Base-by-base conservation (phyloP, 495 filamentous ascomycete genomes). In the Astrothelium macrocarpum region DNA sequence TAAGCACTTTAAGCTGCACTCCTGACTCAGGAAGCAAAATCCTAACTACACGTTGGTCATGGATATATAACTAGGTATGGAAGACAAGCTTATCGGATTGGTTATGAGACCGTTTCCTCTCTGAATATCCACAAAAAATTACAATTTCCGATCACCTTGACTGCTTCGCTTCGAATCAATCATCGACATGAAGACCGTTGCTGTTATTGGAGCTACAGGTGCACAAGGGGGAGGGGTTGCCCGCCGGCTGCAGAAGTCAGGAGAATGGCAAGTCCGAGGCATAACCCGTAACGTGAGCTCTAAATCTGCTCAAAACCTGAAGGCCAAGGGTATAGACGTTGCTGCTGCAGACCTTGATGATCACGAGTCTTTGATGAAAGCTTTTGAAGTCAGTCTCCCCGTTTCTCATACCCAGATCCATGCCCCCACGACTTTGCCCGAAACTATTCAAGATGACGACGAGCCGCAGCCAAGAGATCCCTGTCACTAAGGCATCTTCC, bases 261-360 rank as follows among this genome's bases (percentile, higher is more conserved):
- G 45, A 43, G 65, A 56, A 32, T 67, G 65, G 65, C 61, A 62
- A 32, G 59, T 67, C 36, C 66, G 66, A 28, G 66, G 66, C 59
- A 53, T 67, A 32, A 67, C 66, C 4, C 62, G 63, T 16, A 67
- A 67, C 32, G 43, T 45, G 16, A 42, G 59, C 3, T 60, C 62
- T 25, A 23, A 31, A 53, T 59, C 56, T 3, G 62, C 63, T 29
- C 59, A 64, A 23, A 42, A 36, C 2, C 62, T 67, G 7, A 64
- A 64, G 32, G 43, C 32, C 18, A 59, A 64, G 31, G 66, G 66
- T 7, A 49, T 61, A 23, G 66, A 67, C 29, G 59, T 67, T 59
- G 66, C 65, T 2, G 20, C 59, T n/a, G 66, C 66, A 12, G 63
- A 65, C 29, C 43, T 67, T 32, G 63, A 65, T 25, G 66, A 67